Percentiles rank a stretch among this genome's conserved stretches.
Conservation (phyloP, 108 stramenopile genomes). For the Skeletonema tropicum region DNA sequence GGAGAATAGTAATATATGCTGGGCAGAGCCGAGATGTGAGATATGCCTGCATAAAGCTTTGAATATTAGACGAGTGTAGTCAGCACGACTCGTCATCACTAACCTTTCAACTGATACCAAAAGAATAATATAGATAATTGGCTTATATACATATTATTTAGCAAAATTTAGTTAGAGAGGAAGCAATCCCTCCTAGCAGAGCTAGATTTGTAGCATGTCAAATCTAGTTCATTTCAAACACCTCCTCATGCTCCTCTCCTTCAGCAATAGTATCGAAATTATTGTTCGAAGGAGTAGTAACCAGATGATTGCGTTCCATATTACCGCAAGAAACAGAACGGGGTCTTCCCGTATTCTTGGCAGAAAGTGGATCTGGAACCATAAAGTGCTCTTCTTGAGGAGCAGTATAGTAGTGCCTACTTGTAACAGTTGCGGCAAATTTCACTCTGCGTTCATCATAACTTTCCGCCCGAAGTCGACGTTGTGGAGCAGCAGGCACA, state of each 20-base stretch:
- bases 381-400: conserved; percentile 4
- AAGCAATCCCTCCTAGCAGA: conserved; percentile 5
- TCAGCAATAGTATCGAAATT: background rate
- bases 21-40: background rate
- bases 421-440: background rate
- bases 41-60: background rate
- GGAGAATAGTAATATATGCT: background rate
- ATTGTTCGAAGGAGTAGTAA: background rate
- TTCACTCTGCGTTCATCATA: conserved; percentile 13
- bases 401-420: conserved; percentile 2
- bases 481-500: conserved; percentile 2
- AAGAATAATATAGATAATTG: background rate
- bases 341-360: background rate
- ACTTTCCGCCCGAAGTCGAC: conserved; percentile 17
- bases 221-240: background rate
- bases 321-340: background rate
- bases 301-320: background rate
- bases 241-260: background rate
- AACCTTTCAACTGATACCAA: no score
- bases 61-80: no score
- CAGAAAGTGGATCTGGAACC: background rate
- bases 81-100: no score
- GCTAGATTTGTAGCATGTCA: background rate
- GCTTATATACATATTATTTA: background rate
- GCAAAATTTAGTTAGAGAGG: background rate